Evolutionary conservation across 73 alveolate species (phyloP), one percentile per base, ranked within the genome.

Genomic region (Durusdinium trenchii): DNA sequence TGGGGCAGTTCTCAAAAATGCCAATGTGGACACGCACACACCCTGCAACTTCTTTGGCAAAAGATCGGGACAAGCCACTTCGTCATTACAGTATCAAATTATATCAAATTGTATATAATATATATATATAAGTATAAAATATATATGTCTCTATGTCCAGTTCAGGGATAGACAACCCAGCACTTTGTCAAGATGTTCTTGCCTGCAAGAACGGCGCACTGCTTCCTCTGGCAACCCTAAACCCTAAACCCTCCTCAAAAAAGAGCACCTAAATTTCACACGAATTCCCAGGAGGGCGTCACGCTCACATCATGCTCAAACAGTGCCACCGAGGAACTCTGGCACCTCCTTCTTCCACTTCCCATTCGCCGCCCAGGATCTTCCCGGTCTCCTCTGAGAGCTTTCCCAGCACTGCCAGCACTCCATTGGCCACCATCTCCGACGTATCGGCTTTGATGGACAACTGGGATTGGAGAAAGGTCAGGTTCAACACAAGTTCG

Each of bases 281-380:
- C n/a, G n/a, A n/a, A n/a, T n/a, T n/a, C n/a, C n/a, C n/a, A n/a
- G n/a, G n/a, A n/a, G n/a, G n/a, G n/a, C n/a, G n/a, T n/a, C n/a
- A n/a, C n/a, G n/a, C n/a, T n/a, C 18, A 60, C 73, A 60, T 23
- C 1, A 67, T 28, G 43, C 16, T 67, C 81, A 67, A n/a, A 67
- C 10, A 67, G 67, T 46, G 20, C 69, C 5, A 30, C 32, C 64
- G 67, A 46, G 96, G 14, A 6, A 71, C 96, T 89, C 96, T 10
- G 45, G 96, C 96, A 7, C 96, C 96, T 28, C 96, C 96, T 2
- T 89, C 96, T 46, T 89, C 96, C 7, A 89, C 96, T 26, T 89
- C 96, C 86, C 86, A 89, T 71, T 89, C 96, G 46, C 96, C 96
- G 32, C 96, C 96, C 86, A 64, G 42, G 42, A 89, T 86, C 23